Base-by-base conservation (phyloP, 2,329 filamentous ascomycete genomes). In the Hortaea werneckii region DNA sequence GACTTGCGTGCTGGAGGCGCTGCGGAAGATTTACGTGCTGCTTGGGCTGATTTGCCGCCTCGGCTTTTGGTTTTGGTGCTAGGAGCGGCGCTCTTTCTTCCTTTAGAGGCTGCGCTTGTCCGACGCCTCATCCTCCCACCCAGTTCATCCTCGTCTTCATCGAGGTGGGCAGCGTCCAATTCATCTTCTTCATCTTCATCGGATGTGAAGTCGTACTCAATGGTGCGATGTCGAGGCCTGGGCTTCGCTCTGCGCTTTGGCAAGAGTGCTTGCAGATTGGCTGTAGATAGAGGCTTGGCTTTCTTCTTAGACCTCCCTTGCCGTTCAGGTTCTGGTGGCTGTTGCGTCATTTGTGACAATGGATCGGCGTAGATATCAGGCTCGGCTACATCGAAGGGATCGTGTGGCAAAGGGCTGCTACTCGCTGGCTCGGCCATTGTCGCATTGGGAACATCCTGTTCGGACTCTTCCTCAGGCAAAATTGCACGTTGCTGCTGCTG, bases 401-500 rank as follows among this genome's bases (percentile, higher is more conserved):
- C 35, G 26, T 41, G 29, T 37, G 40, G 42, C 13, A 43, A 42
- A 10, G 59, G 56, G 39, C 68, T 72, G 48, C 68, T 71, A 39
- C 68, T 70, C 46, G 59, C 58, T 12, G 69, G 69, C 32, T 69
- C 64, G 6, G 69, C 69, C 59, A 68, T 63, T 1, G 67, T 71
- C 12, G 65, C 64, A 48, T 68, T 69, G 5, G 55, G 49, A 29
- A 65, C 61, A 44, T 45, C 58, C 29, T 41, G 60, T 46, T 41
- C 54, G 37, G 20, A 5, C 13, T 12, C 37, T 10, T 10, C 32
- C 20, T 20, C 20, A n/a, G 37, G 10, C 7, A 8, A 39, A 10
- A n/a, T 10, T 8, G 10, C 5, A 10, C 11, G 10, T 13, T 39
- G 13, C 32, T 9, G 32, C 9, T 35, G 32, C 49, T 46, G 55